Evolutionary conservation across 2,329 filamentous ascomycete species (phyloP), one percentile per base, ranked within the genome.

Genomic region (Apiospora saccharicola): DNA sequence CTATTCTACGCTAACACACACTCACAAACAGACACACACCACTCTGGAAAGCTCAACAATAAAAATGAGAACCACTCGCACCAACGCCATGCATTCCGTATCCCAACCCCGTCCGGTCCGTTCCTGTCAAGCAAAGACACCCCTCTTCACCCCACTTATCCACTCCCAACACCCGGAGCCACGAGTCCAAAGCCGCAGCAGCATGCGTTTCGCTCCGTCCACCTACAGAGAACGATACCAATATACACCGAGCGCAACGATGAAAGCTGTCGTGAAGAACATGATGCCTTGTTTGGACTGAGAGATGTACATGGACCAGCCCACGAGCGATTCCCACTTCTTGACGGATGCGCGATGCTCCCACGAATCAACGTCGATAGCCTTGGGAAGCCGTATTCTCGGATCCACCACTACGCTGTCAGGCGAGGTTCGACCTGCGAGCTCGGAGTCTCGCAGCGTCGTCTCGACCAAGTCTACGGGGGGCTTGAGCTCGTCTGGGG

Each of bases 321-420:
- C 89, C 2, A 86, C 85, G 67, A 86, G 68, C 34, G 47, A 61
- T 26, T 71, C 69, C 69, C 69, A 81, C 26, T 77, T 78, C 74
- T 78, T 80, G 73, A 79, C 75, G 43, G 75, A 70, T 7, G 74
- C 73, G 22, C 89, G 83, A 71, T 87, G 83, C 64, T 85, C 84
- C 87, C 88, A 90, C 2, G 88, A 85, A 73, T 89, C 85, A 2
- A 86, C 83, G 74, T 90, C 87, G 68, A 90, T 83, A 67, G 87
- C 83, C 16, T 87, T 82, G 1, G 88, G 89, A 44, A 89, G 80
- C 64, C 76, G 78, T 51, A 79, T 75, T 43, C 79, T 76, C 8
- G 77, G 78, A 64, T 79, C 76, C 19, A 75, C 70, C n/a, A 68
- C 41, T 14, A 72, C 70, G 5, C 37, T 49, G 6, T 71, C 68